Evolutionary conservation across 2,329 filamentous ascomycete species (phyloP).

Genomic region (Fusarium algeriense): DNA sequence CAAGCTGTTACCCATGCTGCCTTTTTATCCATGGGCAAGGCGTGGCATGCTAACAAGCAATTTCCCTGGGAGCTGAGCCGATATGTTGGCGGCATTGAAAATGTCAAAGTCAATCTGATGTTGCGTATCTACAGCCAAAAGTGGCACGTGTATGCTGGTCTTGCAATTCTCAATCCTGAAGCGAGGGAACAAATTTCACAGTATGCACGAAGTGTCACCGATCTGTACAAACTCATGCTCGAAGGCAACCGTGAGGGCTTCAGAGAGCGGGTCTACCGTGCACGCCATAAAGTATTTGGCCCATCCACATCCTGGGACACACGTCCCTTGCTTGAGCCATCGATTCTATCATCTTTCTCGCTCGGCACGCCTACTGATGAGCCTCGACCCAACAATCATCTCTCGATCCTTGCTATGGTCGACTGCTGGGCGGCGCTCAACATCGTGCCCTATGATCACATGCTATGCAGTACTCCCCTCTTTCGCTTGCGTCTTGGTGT

Average conservation of each 20-base stretch:
- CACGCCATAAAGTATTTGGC: constrained; percentile 80
- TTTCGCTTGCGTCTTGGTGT: constrained; percentile 97
- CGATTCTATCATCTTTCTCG: constrained; percentile 89
- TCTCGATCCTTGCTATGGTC: constrained; percentile 94
- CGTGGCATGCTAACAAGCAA: constrained; percentile 94
- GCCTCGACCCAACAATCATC: constrained; percentile 87
- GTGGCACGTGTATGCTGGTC: constrained; percentile 98
- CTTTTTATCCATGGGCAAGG: constrained; percentile 97
- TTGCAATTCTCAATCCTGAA: constrained; percentile 95
- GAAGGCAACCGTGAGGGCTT: constrained; percentile 84
- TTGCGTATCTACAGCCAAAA: constrained; percentile 98
- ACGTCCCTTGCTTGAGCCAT: constrained; percentile 80
- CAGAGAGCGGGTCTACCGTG: constrained; percentile 73
- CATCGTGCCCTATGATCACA: constrained; percentile 98
- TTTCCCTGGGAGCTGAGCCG: constrained; percentile 98
- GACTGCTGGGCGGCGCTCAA: constrained; percentile 96
- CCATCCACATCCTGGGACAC: constrained; percentile 71
- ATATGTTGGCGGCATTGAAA: constrained; percentile 97
- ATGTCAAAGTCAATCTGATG: constrained; percentile 99
- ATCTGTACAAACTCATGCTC: constrained; percentile 97
- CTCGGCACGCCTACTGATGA: constrained; percentile 76
- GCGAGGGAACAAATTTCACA: constrained; percentile 93
- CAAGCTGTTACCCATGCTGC: constrained; percentile 98
- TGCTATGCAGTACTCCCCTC: constrained; percentile 98
- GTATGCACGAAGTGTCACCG: constrained; percentile 92